These are phyloP conservation scores for Chlamydomonas incerta DNA, from an alignment of 139 green algal species.

Conservation along the genomic window DNA sequence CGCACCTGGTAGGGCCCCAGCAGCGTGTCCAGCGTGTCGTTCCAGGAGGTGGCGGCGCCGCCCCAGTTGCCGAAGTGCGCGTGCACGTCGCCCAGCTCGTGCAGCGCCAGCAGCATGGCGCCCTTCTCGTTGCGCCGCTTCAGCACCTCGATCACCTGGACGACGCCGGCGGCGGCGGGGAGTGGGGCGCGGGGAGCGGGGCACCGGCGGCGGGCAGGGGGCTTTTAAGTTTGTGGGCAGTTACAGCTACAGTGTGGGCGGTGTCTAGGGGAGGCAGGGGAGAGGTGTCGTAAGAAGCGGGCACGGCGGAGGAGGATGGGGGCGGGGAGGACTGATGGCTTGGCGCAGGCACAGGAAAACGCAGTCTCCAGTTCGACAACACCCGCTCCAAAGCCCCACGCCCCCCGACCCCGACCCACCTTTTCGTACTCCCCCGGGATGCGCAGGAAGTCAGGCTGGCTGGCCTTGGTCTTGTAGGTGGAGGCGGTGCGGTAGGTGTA, in stretches of 20 bases:
- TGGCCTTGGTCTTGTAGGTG: slow-evolving; percentile 25
- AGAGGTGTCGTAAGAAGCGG: no score
- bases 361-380: no score
- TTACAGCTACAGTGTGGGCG: no score
- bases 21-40: slow-evolving; percentile 68
- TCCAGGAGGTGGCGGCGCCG: slow-evolving; percentile 58
- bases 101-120: slow-evolving; percentile 62
- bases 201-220: no score
- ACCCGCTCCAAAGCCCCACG: no score
- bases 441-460: slow-evolving; percentile 57
- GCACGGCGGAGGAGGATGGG: no score
- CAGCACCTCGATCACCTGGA: slow-evolving; percentile 65
- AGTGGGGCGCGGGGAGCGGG: background rate
- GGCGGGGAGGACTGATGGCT: no score
- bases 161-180: no score
- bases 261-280: no score
- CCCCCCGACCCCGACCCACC: slow-evolving; percentile 37
- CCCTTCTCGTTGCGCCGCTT: slow-evolving; percentile 69
- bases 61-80: slow-evolving; percentile 72
- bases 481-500: slow-evolving; percentile 52
- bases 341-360: no score
- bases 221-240: no score
- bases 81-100: slow-evolving; percentile 72
- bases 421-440: slow-evolving; percentile 68
- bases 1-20: slow-evolving; percentile 73